Evolutionary conservation across 768 basidiomycete species (phyloP), one percentile per base, ranked within the genome.

Genomic region (Infundibulicybe gibba): DNA sequence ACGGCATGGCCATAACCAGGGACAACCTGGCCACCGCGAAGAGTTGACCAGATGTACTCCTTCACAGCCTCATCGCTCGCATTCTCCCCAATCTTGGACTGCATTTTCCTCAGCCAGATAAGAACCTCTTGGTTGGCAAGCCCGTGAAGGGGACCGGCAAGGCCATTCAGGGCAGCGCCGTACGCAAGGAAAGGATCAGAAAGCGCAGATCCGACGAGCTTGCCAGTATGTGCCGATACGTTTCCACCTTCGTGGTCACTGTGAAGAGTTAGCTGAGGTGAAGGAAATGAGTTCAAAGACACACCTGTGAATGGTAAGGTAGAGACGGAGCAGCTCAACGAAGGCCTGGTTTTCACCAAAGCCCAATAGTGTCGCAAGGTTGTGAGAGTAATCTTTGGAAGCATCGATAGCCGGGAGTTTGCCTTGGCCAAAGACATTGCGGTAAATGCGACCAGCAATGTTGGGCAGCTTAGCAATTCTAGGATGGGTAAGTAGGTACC

Each of bases 211-310:
- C 91, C 92, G 53, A 94, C 93, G 16, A 94, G 77, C 68, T 94
- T 91, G 48, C 90, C 90, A 16, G 92, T 88, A 74, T 94, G 92
- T 2, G 92, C 93, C 43, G 95, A 97, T 51, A 98, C 95, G 57
- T 98, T 98, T 39, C 95, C 95, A 64, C 95, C 95, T 69, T 98
- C 95, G 70, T 98, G 95, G 63, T 98, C 95, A 63, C 87, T 87
- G 32, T 3, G 1, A 8, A 16, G 21, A 21, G 32, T 42, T 43
- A 43, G 21, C 1, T 44, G 38, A n/a, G 15, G 9, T 17, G 15
- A 42, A 13, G 32, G 6, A 17, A 0, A 12, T 5, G 16, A 15
- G 16, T 15, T 5, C 17, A 15, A 21, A 30, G 37, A n/a, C 53
- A 40, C 41, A 83, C 79, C 85, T 94, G 80, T 98, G 95, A 61